Percentiles rank a stretch among this genome's conserved stretches.
These are phyloP conservation scores for Candida frijolesensis DNA, from an alignment of 1,139 yeast species.

Conservation along the genomic window DNA sequence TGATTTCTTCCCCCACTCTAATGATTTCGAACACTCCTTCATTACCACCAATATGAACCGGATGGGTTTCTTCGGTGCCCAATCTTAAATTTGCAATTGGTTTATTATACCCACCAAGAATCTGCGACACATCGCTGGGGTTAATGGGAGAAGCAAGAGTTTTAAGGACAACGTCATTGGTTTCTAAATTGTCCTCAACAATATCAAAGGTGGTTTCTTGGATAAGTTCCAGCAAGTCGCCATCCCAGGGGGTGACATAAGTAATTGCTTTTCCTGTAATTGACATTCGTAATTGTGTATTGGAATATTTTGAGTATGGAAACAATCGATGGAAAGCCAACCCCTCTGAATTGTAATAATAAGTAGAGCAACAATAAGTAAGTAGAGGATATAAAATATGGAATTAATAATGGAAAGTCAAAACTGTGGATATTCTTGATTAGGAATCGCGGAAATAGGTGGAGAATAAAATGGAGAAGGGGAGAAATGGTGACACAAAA, in stretches of 20 bases:
- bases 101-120: constrained; percentile 89
- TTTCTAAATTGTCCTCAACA: constrained; percentile 33
- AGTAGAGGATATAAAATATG: neutral
- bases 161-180: constrained; percentile 50
- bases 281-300: constrained; percentile 6
- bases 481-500: neutral
- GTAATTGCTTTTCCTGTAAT: constrained; percentile 28
- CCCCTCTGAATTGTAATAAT: too few species aligned
- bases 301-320: neutral
- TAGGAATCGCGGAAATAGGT: neutral
- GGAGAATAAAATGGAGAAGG: neutral
- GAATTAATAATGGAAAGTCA: too few species aligned
- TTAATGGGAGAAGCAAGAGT: constrained; percentile 83
- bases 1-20: constrained; percentile 25
- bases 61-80: constrained; percentile 45
- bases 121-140: constrained; percentile 89
- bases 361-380: constrained; percentile 9
- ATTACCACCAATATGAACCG: constrained; percentile 80
- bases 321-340: too few species aligned
- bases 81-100: constrained; percentile 59
- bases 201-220: constrained; percentile 28
- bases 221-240: constrained; percentile 19
- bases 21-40: constrained; percentile 36
- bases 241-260: constrained; percentile 20
- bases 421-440: neutral